Percentiles rank a stretch among this genome's conserved stretches.
Evolutionary conservation across 306 rosid genomes (phyloP).

Genomic region (Prunus mume): DNA sequence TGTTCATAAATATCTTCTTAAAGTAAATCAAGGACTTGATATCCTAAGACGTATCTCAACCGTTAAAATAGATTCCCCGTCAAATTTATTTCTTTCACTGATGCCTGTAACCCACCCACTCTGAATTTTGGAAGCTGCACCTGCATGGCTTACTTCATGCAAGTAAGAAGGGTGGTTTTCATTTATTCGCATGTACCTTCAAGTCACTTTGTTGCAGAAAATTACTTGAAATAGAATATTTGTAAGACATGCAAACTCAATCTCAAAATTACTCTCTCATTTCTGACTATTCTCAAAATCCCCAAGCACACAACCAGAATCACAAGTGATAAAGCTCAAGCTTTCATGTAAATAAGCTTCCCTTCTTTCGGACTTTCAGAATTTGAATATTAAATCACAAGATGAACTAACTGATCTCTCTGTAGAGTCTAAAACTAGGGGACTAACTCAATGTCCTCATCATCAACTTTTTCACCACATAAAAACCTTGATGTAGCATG

Average conservation of each 20-base stretch:
- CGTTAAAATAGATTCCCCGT: too few species aligned
- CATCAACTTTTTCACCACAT: conserved; percentile 55
- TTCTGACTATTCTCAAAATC: conserved; percentile 25
- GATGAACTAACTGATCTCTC: conserved; percentile 36
- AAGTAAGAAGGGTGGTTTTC: background rate
- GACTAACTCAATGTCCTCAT: conserved; percentile 40
- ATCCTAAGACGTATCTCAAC: too few species aligned
- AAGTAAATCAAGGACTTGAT: too few species aligned
- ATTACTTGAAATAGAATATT: conserved; percentile 7
- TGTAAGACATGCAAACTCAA: conserved; percentile 16
- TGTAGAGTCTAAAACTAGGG: conserved; percentile 37
- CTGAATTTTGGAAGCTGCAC: background rate
- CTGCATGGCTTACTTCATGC: background rate
- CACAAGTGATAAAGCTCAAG: conserved; percentile 36
- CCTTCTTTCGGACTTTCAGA: conserved; percentile 22
- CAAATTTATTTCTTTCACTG: too few species aligned
- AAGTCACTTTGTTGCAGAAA: background rate
- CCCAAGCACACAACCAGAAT: conserved; percentile 35
- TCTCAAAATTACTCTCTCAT: conserved; percentile 21
- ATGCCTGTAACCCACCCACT: too few species aligned
- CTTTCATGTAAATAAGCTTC: conserved; percentile 21
- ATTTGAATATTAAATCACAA: conserved; percentile 31
- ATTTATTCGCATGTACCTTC: background rate
- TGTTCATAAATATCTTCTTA: too few species aligned
- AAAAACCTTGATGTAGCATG: conserved; percentile 19